phyloP scores from a whole-genome alignment of 108 stramenopile species.

The Skeletonema costatum region DNA sequence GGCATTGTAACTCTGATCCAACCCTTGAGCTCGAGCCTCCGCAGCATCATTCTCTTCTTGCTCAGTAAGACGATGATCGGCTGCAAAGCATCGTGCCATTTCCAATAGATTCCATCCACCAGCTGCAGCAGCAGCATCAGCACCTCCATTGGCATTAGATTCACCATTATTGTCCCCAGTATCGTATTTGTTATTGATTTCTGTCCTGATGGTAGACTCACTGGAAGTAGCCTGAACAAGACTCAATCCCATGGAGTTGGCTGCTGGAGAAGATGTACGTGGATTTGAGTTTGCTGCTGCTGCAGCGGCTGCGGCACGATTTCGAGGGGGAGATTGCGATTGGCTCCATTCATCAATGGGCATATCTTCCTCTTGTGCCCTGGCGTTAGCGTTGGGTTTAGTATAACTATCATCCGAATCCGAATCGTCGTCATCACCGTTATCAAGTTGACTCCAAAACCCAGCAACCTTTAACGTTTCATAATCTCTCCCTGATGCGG shows the following conservation, averaged over 20 bases:
- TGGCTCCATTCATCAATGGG: constrained; percentile 27
- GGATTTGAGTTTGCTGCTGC: neutral
- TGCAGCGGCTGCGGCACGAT: neutral
- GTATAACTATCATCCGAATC: constrained; percentile 1
- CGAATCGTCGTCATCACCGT: constrained; percentile 5
- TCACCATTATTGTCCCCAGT: neutral
- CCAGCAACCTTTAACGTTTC: constrained; percentile 39
- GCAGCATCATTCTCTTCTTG: neutral
- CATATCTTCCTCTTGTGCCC: constrained; percentile 19
- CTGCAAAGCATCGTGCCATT: constrained; percentile 35
- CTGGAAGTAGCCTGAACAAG: neutral
- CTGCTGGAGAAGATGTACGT: neutral
- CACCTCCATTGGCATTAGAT: neutral
- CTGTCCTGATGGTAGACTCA: neutral
- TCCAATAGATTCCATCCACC: constrained; percentile 28
- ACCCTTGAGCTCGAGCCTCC: neutral
- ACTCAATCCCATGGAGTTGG: neutral
- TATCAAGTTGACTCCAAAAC: constrained; percentile 49
- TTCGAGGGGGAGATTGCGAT: neutral
- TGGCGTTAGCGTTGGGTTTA: neutral
- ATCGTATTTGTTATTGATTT: neutral
- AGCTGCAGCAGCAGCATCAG: neutral
- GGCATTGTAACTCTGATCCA: neutral
- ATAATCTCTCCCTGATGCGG: constrained; percentile 15
- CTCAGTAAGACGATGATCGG: neutral